A percentile compares a stretch with the other conserved stretches of the same genome.
Evolutionary conservation across 2,329 filamentous ascomycete species (phyloP).

Genomic region (Hypoxylon sp.): DNA sequence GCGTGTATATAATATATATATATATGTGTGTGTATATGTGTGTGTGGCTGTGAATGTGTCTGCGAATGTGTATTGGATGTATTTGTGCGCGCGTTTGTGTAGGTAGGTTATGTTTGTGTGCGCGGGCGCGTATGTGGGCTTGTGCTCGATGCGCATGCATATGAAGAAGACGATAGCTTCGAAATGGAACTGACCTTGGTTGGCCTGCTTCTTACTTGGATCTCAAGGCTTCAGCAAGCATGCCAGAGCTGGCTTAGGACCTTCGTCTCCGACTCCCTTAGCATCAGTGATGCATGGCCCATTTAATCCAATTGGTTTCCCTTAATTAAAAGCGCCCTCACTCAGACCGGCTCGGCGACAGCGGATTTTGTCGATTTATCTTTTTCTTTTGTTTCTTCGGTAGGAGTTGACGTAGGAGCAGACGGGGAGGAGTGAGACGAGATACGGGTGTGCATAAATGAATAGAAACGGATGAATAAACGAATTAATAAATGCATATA

Average conservation of each 20-base stretch:
- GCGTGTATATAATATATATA: conserved; percentile 20
- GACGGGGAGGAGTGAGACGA: conserved; percentile 18
- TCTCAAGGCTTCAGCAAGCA: conserved; percentile 44
- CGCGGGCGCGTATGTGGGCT: conserved; percentile 34
- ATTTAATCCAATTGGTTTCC: conserved; percentile 51
- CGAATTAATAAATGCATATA: conserved; percentile 38
- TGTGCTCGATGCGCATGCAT: conserved; percentile 31
- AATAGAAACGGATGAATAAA: conserved; percentile 25
- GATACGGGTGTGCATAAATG: conserved; percentile 37
- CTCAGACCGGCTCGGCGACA: conserved; percentile 49
- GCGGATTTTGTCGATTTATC: conserved; percentile 41
- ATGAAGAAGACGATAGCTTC: conserved; percentile 24
- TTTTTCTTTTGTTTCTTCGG: conserved; percentile 34
- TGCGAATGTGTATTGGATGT: conserved; percentile 23
- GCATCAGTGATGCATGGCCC: conserved; percentile 47
- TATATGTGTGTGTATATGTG: conserved; percentile 10
- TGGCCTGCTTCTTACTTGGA: conserved; percentile 44
- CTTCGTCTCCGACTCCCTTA: conserved; percentile 39
- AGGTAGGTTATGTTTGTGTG: conserved; percentile 24
- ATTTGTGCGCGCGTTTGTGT: conserved; percentile 31
- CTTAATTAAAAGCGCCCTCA: conserved; percentile 50
- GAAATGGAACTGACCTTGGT: conserved; percentile 42
- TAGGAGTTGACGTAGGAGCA: conserved; percentile 25
- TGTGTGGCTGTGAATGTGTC: conserved; percentile 7
- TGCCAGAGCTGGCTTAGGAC: conserved; percentile 28